Base-by-base conservation (phyloP, 306 rosid species). In the Acacia confusa region DNA sequence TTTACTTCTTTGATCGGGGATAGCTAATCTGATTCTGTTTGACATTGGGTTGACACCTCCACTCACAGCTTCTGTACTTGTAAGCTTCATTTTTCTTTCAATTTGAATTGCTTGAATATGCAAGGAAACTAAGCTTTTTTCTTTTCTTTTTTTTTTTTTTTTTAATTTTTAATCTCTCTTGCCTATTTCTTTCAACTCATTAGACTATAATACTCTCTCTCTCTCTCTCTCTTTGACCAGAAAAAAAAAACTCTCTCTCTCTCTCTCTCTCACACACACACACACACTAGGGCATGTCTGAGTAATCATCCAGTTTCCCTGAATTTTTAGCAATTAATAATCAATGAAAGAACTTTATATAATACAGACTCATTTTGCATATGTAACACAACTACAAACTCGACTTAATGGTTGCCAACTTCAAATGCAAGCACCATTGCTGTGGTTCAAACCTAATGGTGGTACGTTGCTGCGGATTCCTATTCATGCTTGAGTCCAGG, bases 21-120 rank as follows among this genome's bases (percentile, higher is more conserved):
- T 84, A 28, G 92, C 97, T 67, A 88, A 89, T 77, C 88, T 95
- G 85, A 93, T 90, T 44, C 71, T 95, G 75, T 76, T 78, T 75
- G 99, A 95, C 86, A 71, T 93, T 85, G 97, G 52, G 16, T 47
- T 47, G 14, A 47, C 52, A 47, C 5, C 52, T 47, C 52, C 52
- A 47, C 17, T 47, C 15, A 10, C 52, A 47, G 16, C 93, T 77
- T 93, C 95, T 82, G 94, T 94, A 48, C 81, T 90, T 73, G 97
- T 91, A 88, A 90, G 86, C 75, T 86, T 68, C 86, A 72, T 70
- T 70, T 67, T 72, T 27, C 69, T 36, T 5, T 55, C 52, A 47
- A 47, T 47, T 47, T 47, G 52, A 47, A 47, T 47, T 47, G 52
- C 17, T 47, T 47, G 52, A 16, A 14, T 47, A 47, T 47, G 52